A percentile compares a stretch with the other conserved stretches of the same genome.
phyloP scores from a whole-genome alignment of 306 rosid genomes.

The Castanea crenata region DNA sequence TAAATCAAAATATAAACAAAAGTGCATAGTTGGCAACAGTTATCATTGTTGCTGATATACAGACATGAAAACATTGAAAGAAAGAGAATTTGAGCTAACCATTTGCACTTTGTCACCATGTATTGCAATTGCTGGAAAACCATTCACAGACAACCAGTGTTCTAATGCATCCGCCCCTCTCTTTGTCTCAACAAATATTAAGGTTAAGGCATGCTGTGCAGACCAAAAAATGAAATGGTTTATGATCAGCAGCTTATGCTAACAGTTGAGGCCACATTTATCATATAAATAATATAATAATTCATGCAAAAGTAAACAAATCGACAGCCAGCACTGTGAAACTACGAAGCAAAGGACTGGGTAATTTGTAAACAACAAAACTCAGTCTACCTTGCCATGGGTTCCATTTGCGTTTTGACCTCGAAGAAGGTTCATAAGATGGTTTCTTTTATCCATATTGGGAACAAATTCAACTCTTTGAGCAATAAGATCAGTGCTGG shows the following conservation, averaged over 20 bases:
- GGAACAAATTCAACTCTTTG: conserved; percentile 96
- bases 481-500: conserved; percentile 89
- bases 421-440: conserved; percentile 96
- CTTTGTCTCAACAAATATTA: conserved; percentile 98
- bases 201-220: conserved; percentile 81
- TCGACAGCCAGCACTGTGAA: background rate
- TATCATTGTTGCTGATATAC: background rate
- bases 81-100: conserved; percentile 37
- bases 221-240: too few relatives aligned
- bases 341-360: background rate
- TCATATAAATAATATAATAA: background rate
- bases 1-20: background rate
- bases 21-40: background rate
- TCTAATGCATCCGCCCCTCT: conserved; percentile 96
- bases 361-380: background rate
- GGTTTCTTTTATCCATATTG: conserved; percentile 92
- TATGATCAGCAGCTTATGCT: background rate
- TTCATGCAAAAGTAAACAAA: background rate
- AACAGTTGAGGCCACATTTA: background rate
- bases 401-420: conserved; percentile 80
- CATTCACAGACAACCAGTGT: conserved; percentile 70
- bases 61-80: background rate
- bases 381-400: conserved; percentile 69
- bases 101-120: conserved; percentile 95
- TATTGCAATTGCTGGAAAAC: conserved; percentile 91